Conservation (phyloP, 345 rosid genomes). For the Diplotaxis tenuifolia region DNA sequence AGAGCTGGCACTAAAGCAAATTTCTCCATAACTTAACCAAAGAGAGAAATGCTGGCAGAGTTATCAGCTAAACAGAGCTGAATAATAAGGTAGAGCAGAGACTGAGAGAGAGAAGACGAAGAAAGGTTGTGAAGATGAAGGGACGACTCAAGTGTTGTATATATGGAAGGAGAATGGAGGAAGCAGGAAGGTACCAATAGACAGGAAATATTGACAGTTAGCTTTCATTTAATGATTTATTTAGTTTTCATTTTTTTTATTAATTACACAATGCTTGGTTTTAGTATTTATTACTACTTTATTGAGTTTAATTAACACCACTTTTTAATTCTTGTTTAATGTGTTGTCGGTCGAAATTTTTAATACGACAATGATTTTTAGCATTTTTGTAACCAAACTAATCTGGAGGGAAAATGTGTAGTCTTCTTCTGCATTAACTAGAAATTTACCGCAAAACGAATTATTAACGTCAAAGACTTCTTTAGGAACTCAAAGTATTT, state of each 20-base stretch:
- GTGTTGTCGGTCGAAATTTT: conserved; percentile 17
- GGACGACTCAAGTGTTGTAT: conserved; percentile 39
- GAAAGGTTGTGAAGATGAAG: conserved; percentile 30
- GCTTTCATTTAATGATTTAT: conserved; percentile 33
- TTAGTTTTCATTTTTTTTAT: not conserved
- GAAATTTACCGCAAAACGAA: conserved; percentile 8
- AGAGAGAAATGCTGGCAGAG: conserved; percentile 30
- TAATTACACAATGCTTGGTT: conserved; percentile 8
- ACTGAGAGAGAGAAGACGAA: not conserved
- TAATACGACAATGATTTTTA: conserved; percentile 16
- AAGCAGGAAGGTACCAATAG: conserved; percentile 56
- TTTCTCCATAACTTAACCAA: conserved; percentile 20
- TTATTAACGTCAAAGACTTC: not conserved
- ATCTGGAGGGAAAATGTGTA: conserved; percentile 20
- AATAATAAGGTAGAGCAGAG: not conserved
- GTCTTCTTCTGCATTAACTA: conserved; percentile 10
- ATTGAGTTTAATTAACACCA: not conserved
- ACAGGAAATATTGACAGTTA: conserved; percentile 37
- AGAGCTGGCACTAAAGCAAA: conserved; percentile 44
- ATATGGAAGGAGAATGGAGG: conserved; percentile 49
- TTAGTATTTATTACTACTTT: not conserved
- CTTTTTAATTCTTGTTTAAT: not conserved
- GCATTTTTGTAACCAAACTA: not conserved
- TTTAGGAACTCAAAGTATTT: not conserved
- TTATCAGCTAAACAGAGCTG: conserved; percentile 37